phyloP scores from a whole-genome alignment of 495 filamentous ascomycete species.

The Talaromyces liani region DNA sequence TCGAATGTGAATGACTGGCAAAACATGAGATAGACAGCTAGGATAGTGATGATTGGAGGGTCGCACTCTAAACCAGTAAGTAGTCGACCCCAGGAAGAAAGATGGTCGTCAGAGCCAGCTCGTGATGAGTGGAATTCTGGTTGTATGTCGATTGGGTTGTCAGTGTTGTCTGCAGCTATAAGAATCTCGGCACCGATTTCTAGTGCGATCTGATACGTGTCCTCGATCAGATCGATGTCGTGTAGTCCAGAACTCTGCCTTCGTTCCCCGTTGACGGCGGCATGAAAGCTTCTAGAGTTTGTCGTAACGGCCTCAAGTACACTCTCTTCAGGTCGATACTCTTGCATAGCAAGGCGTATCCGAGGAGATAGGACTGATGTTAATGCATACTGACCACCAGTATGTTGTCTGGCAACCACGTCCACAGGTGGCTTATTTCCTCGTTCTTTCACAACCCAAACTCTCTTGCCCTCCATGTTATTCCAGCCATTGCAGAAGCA shows the following conservation, averaged over 20 bases:
- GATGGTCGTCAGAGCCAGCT: background rate
- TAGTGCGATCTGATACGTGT: conserved; percentile 1
- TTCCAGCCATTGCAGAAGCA: background rate
- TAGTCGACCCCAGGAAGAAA: background rate
- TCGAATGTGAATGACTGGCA: conserved; percentile 2
- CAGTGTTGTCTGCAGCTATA: background rate
- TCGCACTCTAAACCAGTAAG: background rate
- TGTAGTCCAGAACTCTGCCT: background rate
- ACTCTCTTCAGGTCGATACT: background rate
- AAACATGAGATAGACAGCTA: background rate
- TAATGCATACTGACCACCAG: background rate
- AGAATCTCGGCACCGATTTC: background rate
- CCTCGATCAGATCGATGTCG: conserved; percentile 1
- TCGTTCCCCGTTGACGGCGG: background rate
- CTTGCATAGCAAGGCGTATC: background rate
- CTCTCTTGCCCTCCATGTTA: background rate
- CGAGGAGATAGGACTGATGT: background rate
- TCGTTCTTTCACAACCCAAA: background rate
- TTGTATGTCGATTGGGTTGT: background rate
- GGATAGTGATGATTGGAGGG: conserved; percentile 1
- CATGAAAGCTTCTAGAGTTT: background rate
- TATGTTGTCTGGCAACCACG: background rate
- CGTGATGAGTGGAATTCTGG: conserved; percentile 2
- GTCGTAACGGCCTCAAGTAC: background rate
- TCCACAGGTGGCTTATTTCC: background rate